A percentile compares a stretch with the other conserved stretches of the same genome.
These are phyloP conservation scores for Euphorbia tirucalli DNA, from an alignment of 345 rosid genomes.

Conservation along the genomic window DNA sequence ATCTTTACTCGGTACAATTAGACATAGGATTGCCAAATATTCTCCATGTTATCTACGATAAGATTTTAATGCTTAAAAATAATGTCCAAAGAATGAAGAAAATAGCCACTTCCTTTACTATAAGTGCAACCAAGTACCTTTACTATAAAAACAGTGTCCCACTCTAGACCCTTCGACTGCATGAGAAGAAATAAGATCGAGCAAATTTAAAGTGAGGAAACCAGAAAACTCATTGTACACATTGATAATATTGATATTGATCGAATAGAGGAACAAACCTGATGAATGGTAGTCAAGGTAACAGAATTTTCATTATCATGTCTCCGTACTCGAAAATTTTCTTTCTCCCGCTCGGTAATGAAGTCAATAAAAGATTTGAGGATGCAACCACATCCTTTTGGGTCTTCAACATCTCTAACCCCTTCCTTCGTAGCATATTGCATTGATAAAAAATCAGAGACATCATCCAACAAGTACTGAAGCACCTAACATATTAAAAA, in stretches of 20 bases:
- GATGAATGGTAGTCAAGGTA: slow-evolving; percentile 94
- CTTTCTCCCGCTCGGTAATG: slow-evolving; percentile 64
- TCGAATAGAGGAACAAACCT: slow-evolving; percentile 43
- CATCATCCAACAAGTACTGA: slow-evolving; percentile 84
- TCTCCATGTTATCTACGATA: background rate
- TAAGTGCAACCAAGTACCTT: slow-evolving; percentile 52
- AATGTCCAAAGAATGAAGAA: background rate
- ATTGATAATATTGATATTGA: background rate
- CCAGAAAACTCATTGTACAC: background rate
- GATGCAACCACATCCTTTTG: slow-evolving; percentile 49
- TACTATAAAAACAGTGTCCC: slow-evolving; percentile 90
- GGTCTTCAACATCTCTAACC: slow-evolving; percentile 32
- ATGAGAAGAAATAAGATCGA: slow-evolving; percentile 25
- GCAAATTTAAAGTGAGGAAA: slow-evolving; percentile 5
- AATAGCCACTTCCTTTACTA: background rate
- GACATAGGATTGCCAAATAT: background rate
- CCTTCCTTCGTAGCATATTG: slow-evolving; percentile 37
- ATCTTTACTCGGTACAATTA: background rate
- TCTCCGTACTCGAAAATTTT: slow-evolving; percentile 67
- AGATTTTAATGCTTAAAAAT: background rate
- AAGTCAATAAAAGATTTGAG: slow-evolving; percentile 62
- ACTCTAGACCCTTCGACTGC: slow-evolving; percentile 98
- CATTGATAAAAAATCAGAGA: slow-evolving; percentile 64
- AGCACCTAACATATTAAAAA: slow-evolving; percentile 53
- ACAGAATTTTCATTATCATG: slow-evolving; percentile 76